Conservation (phyloP, 805 yeast genomes). For the Candida sonorensis region DNA sequence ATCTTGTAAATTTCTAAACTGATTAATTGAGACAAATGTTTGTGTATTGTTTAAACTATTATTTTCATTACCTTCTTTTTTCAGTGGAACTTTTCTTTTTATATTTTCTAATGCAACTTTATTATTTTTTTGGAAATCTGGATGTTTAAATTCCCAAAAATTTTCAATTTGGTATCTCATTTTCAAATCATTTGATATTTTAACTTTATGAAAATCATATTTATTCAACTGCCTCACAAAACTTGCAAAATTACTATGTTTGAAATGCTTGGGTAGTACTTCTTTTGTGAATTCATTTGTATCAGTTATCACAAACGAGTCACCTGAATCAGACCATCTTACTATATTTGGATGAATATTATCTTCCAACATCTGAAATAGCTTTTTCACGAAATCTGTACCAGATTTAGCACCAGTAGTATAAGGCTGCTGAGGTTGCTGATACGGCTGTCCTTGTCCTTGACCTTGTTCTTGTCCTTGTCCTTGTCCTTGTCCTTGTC, state of each 20-base stretch:
- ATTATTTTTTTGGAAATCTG: slow-evolving; percentile 73
- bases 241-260: slow-evolving; percentile 90
- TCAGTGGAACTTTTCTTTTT: slow-evolving; percentile 68
- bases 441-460: too few relatives aligned
- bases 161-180: slow-evolving; percentile 61
- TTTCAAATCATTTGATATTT: slow-evolving; percentile 56
- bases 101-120: slow-evolving; percentile 79
- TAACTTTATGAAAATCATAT: slow-evolving; percentile 95
- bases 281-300: slow-evolving; percentile 86
- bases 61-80: slow-evolving; percentile 17
- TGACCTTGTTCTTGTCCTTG: too few relatives aligned
- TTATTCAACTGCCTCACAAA: slow-evolving; percentile 94
- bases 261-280: slow-evolving; percentile 86
- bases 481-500: too few relatives aligned
- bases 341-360: slow-evolving; percentile 71
- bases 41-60: slow-evolving; percentile 2
- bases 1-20: slow-evolving; percentile 21
- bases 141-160: slow-evolving; percentile 89
- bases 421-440: background rate
- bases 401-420: slow-evolving; percentile 9
- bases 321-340: slow-evolving; percentile 81
- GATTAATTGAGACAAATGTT: slow-evolving; percentile 16
- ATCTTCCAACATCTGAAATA: slow-evolving; percentile 79
- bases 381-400: slow-evolving; percentile 66
- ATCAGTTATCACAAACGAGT: slow-evolving; percentile 81